These are phyloP conservation scores for Funneliformis caledonium DNA, from an alignment of 371 early-diverging fungal species.

Conservation along the genomic window DNA sequence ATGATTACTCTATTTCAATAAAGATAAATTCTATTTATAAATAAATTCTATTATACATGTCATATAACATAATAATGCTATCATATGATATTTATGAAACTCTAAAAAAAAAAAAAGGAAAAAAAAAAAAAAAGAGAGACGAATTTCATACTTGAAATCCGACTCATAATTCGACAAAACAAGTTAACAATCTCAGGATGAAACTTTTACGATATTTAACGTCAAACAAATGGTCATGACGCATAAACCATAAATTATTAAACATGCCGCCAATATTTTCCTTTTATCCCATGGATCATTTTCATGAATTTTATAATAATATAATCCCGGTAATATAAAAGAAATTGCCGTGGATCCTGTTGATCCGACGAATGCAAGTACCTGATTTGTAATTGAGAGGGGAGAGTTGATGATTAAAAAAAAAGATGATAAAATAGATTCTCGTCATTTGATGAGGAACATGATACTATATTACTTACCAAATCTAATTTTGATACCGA, in stretches of 20 bases:
- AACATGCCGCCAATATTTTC: slow-evolving; percentile 56
- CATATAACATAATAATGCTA: background rate
- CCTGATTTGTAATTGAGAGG: slow-evolving; percentile 44
- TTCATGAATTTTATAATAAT: slow-evolving; percentile 87
- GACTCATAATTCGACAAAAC: background rate
- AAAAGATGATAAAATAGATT: too few relatives aligned
- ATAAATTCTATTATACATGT: background rate
- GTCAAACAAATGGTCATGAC: slow-evolving; percentile 69
- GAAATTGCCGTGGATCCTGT: slow-evolving; percentile 98
- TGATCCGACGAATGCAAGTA: slow-evolving; percentile 95
- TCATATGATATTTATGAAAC: background rate
- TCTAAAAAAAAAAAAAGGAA: background rate
- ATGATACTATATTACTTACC: slow-evolving; percentile 46
- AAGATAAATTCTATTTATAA: too few relatives aligned
- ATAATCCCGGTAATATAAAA: slow-evolving; percentile 96
- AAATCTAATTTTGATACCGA: slow-evolving; percentile 77
- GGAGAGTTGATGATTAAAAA: background rate
- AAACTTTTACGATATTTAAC: slow-evolving; percentile 50
- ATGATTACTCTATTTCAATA: too few relatives aligned
- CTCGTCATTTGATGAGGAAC: background rate
- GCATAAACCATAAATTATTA: slow-evolving; percentile 62
- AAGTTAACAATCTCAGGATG: background rate
- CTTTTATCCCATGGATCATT: slow-evolving; percentile 61
- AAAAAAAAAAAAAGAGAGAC: background rate
- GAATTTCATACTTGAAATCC: background rate